These are phyloP conservation scores for Brassica nigra DNA, from an alignment of 345 rosid genomes.

Conservation along the genomic window DNA sequence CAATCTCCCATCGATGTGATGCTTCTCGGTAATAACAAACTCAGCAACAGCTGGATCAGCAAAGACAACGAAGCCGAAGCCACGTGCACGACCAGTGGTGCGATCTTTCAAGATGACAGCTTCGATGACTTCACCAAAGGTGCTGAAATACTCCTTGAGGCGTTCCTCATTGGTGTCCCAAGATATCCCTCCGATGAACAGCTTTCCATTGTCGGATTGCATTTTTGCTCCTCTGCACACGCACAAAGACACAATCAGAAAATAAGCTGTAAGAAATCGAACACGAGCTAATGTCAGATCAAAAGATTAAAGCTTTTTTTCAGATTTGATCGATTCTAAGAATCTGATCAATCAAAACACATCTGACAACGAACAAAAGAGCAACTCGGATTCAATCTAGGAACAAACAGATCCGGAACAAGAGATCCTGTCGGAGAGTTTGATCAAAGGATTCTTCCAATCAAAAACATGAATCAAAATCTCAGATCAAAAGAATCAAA, in stretches of 20 bases:
- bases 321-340: background rate
- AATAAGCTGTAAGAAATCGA: background rate
- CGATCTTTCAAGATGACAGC: slow-evolving; percentile 99
- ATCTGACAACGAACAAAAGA: background rate
- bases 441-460: background rate
- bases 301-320: background rate
- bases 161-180: slow-evolving; percentile 99
- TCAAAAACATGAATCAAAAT: slow-evolving; percentile 10
- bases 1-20: slow-evolving; percentile 92
- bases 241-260: background rate
- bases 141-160: slow-evolving; percentile 84
- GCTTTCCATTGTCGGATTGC: slow-evolving; percentile 93
- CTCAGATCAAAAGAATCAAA: slow-evolving; percentile 49
- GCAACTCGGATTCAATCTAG: slow-evolving; percentile 7
- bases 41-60: slow-evolving; percentile 91
- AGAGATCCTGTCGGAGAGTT: slow-evolving; percentile 29
- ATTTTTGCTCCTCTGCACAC: slow-evolving; percentile 53
- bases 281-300: slow-evolving; percentile 3
- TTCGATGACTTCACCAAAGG: slow-evolving; percentile 90
- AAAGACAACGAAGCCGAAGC: slow-evolving; percentile 93
- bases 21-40: slow-evolving; percentile 78
- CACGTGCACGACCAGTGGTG: slow-evolving; percentile 97
- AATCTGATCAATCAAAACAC: slow-evolving; percentile 36
- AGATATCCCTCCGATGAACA: slow-evolving; percentile 96
- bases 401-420: slow-evolving; percentile 57